Evolutionary conservation across 306 rosid genomes (phyloP).

Genomic region (Prunus salicina): DNA sequence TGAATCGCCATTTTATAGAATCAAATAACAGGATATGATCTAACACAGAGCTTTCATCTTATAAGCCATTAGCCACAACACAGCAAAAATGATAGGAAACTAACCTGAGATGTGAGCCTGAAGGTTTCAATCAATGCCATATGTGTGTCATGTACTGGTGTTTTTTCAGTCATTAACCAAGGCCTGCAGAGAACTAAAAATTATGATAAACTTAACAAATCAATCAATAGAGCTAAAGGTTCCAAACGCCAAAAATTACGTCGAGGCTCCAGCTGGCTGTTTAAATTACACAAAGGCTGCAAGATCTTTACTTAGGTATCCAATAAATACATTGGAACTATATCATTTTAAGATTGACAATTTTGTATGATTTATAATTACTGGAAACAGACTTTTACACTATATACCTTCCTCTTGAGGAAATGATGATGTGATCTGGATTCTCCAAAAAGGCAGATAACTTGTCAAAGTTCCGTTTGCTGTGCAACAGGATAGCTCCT

Average conservation of each 20-base stretch:
- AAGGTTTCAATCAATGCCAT: slow-evolving; percentile 42
- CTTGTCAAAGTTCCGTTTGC: slow-evolving; percentile 35
- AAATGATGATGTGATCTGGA: slow-evolving; percentile 50
- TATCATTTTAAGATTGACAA: not conserved
- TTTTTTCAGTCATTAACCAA: slow-evolving; percentile 54
- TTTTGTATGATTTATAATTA: not conserved
- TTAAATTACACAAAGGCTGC: not conserved
- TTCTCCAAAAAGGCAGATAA: slow-evolving; percentile 48
- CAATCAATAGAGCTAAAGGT: not conserved
- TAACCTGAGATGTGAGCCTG: slow-evolving; percentile 42
- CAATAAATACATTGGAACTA: not conserved
- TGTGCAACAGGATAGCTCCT: slow-evolving; percentile 48
- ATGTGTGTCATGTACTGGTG: slow-evolving; percentile 27
- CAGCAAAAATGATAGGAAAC: not conserved
- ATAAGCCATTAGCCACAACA: not conserved
- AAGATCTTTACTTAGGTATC: not conserved
- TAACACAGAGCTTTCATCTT: not conserved
- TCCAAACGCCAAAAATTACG: not conserved
- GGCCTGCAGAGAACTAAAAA: slow-evolving; percentile 57
- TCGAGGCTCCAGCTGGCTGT: not conserved
- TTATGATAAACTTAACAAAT: slow-evolving; percentile 12
- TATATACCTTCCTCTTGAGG: slow-evolving; percentile 68
- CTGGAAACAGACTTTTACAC: not conserved
- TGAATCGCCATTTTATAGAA: not conserved
- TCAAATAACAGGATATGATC: not conserved